Base-by-base conservation (phyloP, 2,329 filamentous ascomycete species). In the Eutypa lata region DNA sequence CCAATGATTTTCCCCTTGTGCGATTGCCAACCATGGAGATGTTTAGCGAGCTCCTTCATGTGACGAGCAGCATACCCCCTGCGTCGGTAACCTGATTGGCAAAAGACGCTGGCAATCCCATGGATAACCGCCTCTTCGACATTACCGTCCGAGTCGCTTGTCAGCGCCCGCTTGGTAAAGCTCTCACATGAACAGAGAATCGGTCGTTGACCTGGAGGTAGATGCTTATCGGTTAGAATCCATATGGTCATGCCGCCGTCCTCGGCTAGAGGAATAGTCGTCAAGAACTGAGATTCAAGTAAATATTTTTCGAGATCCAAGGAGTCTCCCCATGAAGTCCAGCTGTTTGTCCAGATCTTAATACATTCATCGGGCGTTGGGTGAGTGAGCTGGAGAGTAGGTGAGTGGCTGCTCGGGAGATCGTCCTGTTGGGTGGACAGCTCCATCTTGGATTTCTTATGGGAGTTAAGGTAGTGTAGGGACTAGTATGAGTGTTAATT, bases 181-280 rank as follows among this genome's bases (percentile, higher is more conserved):
- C 44, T 61, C 45, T 59, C 58, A 7, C 57, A 57, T 0, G 57
- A 59, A 21, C 55, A 58, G 40, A 58, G 11, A 10, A 59, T 42
- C 13, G 28, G 47, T 6, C 57, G 52, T 7, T 56, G 11, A 22
- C 55, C n/a, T 1, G 49, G 49, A 1, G 35, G 7, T 0, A 49
- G 50, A 2, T 13, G 52, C 19, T 51, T 57, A n/a, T 61, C 55
- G 7, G 55, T 55, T 2, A 61, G 51, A 24, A 59, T 19, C 55
- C 55, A 59, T 1, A 4, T 58, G 1, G 49, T 58, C 52, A 55
- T 54, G 7, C 53, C 53, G 2, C 46, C 51, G 33, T 58, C 35
- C 18, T 28, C 22, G 2, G 57, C 55, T 14, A 57, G 49, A 1
- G 55, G 53, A 7, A 57, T 21, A 2, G 52, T 55, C 2, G 50